Evolutionary conservation across 1,284 basidiomycete species (phyloP).

Genomic region (Puccinia coronata): DNA sequence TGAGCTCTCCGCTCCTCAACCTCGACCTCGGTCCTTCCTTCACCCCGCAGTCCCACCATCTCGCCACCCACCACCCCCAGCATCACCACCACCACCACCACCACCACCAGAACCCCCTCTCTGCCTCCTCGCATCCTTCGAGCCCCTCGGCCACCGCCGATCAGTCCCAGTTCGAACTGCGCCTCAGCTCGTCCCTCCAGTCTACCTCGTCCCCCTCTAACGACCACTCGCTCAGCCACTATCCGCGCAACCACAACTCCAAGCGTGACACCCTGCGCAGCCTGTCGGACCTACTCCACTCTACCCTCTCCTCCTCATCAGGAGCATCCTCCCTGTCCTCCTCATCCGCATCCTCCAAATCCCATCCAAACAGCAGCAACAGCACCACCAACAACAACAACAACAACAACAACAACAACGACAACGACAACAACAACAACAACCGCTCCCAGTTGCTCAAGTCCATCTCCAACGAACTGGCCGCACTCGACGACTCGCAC

Average conservation of each 20-base stretch:
- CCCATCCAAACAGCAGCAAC: too few species aligned
- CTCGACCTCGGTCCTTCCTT: conserved; percentile 17
- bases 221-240: not conserved
- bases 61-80: too few species aligned
- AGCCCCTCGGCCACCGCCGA: not conserved
- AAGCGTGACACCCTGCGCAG: not conserved
- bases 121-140: not conserved
- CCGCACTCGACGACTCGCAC: too few species aligned
- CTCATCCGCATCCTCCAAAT: too few species aligned
- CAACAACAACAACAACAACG: too few species aligned
- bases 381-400: too few species aligned
- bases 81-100: too few species aligned
- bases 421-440: too few species aligned
- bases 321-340: too few species aligned
- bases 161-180: not conserved
- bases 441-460: not conserved
- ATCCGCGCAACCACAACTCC: not conserved
- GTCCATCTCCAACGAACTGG: not conserved
- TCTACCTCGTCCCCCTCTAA: not conserved
- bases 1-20: not conserved
- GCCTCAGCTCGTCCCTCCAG: not conserved
- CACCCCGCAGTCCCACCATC: too few species aligned
- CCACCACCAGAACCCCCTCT: too few species aligned
- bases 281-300: not conserved
- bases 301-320: not conserved